These are phyloP conservation scores for Aspergillus haitiensis DNA, from an alignment of 495 filamentous ascomycete genomes.

Conservation along the genomic window DNA sequence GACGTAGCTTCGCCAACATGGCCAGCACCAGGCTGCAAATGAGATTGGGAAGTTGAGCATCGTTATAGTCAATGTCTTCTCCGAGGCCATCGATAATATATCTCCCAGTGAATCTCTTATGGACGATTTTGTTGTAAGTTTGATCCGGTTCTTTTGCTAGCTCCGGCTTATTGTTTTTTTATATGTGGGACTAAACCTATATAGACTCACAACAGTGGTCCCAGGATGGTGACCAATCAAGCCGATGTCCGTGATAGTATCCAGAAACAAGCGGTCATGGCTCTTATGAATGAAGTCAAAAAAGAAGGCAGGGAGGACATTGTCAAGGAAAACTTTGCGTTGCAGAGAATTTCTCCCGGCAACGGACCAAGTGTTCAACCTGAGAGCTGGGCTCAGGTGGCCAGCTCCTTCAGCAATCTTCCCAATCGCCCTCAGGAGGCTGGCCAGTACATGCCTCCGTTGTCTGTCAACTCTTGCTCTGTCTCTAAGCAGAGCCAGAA, in stretches of 20 bases:
- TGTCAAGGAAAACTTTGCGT: constrained; percentile 2
- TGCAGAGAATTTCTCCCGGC: constrained; percentile 7
- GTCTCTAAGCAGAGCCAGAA: constrained; percentile 23
- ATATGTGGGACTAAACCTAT: neutral
- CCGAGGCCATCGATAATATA: constrained; percentile 20
- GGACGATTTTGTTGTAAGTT: constrained; percentile 20
- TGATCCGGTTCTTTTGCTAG: neutral
- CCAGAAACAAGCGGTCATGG: constrained; percentile 19
- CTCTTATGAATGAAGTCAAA: constrained; percentile 21
- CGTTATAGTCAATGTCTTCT: constrained; percentile 27
- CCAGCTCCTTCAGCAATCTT: constrained; percentile 10
- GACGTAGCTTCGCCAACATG: constrained; percentile 29
- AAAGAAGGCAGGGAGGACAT: constrained; percentile 14
- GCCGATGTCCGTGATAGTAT: neutral
- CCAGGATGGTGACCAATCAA: neutral
- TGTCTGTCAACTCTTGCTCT: constrained; percentile 18
- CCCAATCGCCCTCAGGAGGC: constrained; percentile 10
- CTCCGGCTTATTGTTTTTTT: neutral
- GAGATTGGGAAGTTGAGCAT: constrained; percentile 31
- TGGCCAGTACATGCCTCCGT: constrained; percentile 23
- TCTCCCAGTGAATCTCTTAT: constrained; percentile 17
- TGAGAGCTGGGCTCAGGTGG: constrained; percentile 31
- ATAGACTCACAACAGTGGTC: constrained; percentile 5
- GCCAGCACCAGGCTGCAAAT: constrained; percentile 27
- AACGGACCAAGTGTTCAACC: constrained; percentile 7